Evolutionary conservation across 768 basidiomycete species (phyloP).

Genomic region (Kondoa malvinella): DNA sequence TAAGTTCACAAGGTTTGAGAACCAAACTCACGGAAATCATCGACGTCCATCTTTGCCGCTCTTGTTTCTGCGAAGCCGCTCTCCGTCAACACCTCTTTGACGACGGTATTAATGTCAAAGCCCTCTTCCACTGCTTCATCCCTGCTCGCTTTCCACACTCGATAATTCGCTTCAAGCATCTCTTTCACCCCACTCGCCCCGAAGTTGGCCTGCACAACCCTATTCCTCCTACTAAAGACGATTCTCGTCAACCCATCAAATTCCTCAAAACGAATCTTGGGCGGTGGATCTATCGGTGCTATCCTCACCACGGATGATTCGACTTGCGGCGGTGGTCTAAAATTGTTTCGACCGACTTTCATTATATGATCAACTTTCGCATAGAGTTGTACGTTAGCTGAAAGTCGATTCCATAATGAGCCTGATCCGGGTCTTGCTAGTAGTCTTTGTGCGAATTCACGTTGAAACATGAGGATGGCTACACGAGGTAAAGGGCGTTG

Average conservation of each 20-base stretch:
- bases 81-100: constrained; percentile 56
- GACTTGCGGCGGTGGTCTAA: constrained; percentile 85
- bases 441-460: constrained; percentile 87
- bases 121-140: constrained; percentile 33
- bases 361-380: constrained; percentile 90
- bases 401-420: constrained; percentile 76
- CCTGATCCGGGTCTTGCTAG: constrained; percentile 61
- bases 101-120: constrained; percentile 51
- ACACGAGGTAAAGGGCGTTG: constrained; percentile 85
- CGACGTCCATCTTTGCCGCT: constrained; percentile 82
- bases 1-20: neutral
- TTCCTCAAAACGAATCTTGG: constrained; percentile 87
- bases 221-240: constrained; percentile 74
- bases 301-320: constrained; percentile 84
- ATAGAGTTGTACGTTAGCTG: constrained; percentile 93
- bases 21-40: constrained; percentile 43
- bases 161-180: constrained; percentile 83
- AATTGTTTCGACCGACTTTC: constrained; percentile 92
- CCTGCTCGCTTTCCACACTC: constrained; percentile 75
- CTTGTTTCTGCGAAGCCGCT: constrained; percentile 58
- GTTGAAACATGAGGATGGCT: constrained; percentile 98
- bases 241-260: constrained; percentile 90
- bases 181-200: constrained; percentile 77
- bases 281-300: constrained; percentile 82
- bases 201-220: constrained; percentile 74